Percentiles rank a stretch among this genome's conserved stretches.
Evolutionary conservation across 164 flowering plant genomes (phyloP).

Genomic region (Umbellularia californica): DNA sequence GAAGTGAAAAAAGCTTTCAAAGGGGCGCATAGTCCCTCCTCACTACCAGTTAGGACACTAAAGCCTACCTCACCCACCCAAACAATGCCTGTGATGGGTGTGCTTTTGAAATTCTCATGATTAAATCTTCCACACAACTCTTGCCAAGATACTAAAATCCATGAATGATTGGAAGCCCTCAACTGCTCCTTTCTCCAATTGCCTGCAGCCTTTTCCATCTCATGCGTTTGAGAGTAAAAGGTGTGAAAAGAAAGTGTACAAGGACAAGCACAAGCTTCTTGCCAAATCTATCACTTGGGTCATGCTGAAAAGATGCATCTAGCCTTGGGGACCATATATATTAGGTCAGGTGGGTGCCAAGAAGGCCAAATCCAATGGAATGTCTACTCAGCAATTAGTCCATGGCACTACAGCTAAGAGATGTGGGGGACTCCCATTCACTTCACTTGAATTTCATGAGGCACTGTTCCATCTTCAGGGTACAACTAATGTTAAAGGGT

Average conservation of each 20-base stretch:
- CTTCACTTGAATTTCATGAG: constrained; percentile 2
- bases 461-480: not conserved
- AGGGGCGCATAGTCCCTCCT: not conserved
- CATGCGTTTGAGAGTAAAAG: not conserved
- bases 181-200: not conserved
- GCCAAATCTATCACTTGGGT: not conserved
- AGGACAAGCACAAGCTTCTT: constrained; percentile 4
- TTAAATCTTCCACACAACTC: not conserved
- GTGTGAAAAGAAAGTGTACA: not conserved
- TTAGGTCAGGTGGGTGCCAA: not conserved
- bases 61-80: not conserved
- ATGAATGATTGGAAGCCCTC: constrained; percentile 3
- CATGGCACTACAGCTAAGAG: constrained; percentile 1
- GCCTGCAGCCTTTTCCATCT: not conserved
- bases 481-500: not conserved
- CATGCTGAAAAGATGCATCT: not conserved
- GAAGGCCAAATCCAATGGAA: not conserved
- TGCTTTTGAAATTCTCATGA: not conserved
- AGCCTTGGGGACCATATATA: constrained; percentile 1
- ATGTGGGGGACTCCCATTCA: not conserved
- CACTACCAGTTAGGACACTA: not conserved
- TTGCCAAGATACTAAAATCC: constrained; percentile 4
- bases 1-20: constrained; percentile 1
- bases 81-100: not conserved
- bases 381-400: constrained; percentile 2